These are phyloP conservation scores for Haematococcus sp. DNA, from an alignment of 139 green algal species.

Conservation along the genomic window DNA sequence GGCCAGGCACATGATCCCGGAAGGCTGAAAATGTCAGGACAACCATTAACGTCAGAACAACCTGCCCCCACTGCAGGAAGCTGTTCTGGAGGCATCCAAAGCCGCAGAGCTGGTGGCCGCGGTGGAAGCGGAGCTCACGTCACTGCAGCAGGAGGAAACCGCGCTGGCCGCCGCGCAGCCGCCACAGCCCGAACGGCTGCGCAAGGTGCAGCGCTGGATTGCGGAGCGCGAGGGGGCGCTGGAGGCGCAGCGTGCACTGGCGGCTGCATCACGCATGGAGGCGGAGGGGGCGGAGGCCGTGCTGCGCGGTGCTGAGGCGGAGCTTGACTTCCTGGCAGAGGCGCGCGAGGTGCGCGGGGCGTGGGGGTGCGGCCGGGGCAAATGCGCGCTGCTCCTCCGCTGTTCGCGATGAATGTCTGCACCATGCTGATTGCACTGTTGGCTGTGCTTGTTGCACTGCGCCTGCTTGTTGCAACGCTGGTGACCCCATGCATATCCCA, in stretches of 20 bases:
- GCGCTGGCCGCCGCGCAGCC: slow-evolving; percentile 23
- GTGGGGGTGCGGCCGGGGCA: too few species aligned
- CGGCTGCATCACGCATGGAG: slow-evolving; percentile 16
- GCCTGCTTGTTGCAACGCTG: too few species aligned
- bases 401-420: background rate
- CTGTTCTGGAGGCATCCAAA: slow-evolving; percentile 32
- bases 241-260: slow-evolving; percentile 17
- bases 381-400: background rate
- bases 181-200: slow-evolving; percentile 24
- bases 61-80: too few species aligned
- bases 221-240: slow-evolving; percentile 18
- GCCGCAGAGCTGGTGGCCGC: slow-evolving; percentile 26
- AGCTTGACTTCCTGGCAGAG: slow-evolving; percentile 44
- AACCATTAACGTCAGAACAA: too few species aligned
- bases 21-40: too few species aligned
- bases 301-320: slow-evolving; percentile 30
- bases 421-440: background rate
- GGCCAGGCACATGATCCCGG: too few species aligned
- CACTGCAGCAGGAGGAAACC: slow-evolving; percentile 27
- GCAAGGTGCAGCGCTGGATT: slow-evolving; percentile 27
- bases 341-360: slow-evolving; percentile 15
- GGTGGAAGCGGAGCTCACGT: slow-evolving; percentile 30
- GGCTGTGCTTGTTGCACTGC: background rate
- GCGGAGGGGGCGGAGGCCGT: slow-evolving; percentile 22
- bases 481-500: background rate